Conservation (phyloP, 306 rosid genomes). For the Malus fusca region DNA sequence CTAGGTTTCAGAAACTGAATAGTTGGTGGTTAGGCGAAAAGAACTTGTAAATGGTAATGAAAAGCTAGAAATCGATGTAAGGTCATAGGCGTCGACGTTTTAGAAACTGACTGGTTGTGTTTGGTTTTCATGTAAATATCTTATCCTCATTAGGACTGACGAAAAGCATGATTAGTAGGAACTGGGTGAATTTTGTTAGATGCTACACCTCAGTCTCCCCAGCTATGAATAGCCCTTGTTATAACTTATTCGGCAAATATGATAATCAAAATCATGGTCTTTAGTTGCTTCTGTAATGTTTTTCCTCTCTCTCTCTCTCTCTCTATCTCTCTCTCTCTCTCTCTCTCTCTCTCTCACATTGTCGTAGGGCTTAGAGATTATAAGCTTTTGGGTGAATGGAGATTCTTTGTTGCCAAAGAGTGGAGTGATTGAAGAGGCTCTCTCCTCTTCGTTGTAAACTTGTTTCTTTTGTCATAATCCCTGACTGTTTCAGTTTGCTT, state of each 20-base stretch:
- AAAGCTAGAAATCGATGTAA: constrained; percentile 69
- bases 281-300: background rate
- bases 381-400: background rate
- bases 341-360: background rate
- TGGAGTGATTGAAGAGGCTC: background rate
- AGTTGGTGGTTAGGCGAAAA: constrained; percentile 33
- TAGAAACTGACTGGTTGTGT: constrained; percentile 20
- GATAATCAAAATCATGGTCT: background rate
- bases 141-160: constrained; percentile 19
- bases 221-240: background rate
- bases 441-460: too few relatives aligned
- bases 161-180: constrained; percentile 16
- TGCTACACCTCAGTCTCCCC: constrained; percentile 49
- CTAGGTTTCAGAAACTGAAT: constrained; percentile 28
- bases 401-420: background rate
- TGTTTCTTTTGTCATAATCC: background rate
- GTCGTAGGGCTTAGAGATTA: too few relatives aligned
- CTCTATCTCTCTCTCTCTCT: background rate
- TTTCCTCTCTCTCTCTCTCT: background rate
- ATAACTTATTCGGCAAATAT: background rate
- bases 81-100: constrained; percentile 37
- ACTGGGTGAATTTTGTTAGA: constrained; percentile 96
- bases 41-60: constrained; percentile 29
- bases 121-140: constrained; percentile 35
- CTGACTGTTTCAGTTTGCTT: too few relatives aligned